Evolutionary conservation across 2,329 filamentous ascomycete genomes (phyloP).

Genomic region (Calonectria pseudoreteaudii): DNA sequence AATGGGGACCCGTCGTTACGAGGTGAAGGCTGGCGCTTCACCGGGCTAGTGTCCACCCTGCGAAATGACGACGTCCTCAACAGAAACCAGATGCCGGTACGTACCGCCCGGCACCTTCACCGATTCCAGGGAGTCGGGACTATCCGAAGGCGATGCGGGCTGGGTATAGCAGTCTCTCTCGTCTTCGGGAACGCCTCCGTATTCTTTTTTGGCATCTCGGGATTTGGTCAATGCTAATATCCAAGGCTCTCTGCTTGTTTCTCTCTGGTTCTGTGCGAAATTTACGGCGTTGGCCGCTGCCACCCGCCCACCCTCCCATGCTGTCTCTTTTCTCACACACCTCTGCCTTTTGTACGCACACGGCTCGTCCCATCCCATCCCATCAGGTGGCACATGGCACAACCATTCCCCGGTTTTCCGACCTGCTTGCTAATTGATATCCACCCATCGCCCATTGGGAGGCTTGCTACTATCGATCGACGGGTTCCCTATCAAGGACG

Average conservation of each 20-base stretch:
- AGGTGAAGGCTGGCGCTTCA: constrained; percentile 20
- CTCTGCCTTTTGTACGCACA: neutral
- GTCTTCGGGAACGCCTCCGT: constrained; percentile 6
- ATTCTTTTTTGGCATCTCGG: neutral
- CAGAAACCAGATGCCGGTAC: constrained; percentile 20
- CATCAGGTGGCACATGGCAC: constrained; percentile 15
- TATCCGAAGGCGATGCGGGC: constrained; percentile 3
- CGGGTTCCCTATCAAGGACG: neutral
- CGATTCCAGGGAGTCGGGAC: constrained; percentile 3
- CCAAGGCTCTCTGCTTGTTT: neutral
- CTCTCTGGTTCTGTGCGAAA: neutral
- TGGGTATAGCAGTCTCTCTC: neutral
- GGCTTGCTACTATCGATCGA: neutral
- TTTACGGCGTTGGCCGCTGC: neutral
- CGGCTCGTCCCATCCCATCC: neutral
- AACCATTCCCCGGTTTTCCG: neutral
- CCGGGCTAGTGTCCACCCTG: constrained; percentile 6
- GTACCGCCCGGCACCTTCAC: constrained; percentile 8
- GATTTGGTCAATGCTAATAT: neutral
- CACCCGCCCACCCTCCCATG: neutral
- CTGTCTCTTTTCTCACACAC: constrained; percentile 5
- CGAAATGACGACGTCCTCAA: constrained; percentile 19
- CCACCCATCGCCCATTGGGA: constrained; percentile 7
- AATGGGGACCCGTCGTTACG: neutral
- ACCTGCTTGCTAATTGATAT: constrained; percentile 17